Percentiles rank a stretch among this genome's conserved stretches.
Evolutionary conservation across 495 filamentous ascomycete species (phyloP).

Genomic region (Penicillium verhagenii): DNA sequence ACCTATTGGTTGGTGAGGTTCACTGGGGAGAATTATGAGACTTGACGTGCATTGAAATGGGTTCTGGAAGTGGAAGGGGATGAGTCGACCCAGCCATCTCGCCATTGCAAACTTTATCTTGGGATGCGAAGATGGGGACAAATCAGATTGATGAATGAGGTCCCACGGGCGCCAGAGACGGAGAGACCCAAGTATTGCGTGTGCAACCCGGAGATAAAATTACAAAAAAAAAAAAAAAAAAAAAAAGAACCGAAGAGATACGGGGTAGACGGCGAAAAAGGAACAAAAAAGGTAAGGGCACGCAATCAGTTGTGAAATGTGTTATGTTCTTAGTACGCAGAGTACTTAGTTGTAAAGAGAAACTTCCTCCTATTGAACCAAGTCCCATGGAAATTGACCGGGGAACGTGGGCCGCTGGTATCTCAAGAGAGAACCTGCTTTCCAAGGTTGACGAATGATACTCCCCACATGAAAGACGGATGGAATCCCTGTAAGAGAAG

Average conservation of each 20-base stretch:
- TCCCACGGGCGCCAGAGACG: slow-evolving; percentile 16
- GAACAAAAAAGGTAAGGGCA: too few species aligned
- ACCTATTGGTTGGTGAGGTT: slow-evolving; percentile 7
- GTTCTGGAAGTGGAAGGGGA: not conserved
- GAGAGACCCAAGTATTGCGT: slow-evolving; percentile 12
- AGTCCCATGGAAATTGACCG: slow-evolving; percentile 12
- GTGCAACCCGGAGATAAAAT: slow-evolving; percentile 1
- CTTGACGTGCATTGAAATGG: not conserved
- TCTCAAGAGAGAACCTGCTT: slow-evolving; percentile 26
- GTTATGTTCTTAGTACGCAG: too few species aligned
- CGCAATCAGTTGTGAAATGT: too few species aligned
- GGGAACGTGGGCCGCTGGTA: slow-evolving; percentile 18
- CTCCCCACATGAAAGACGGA: slow-evolving; percentile 24
- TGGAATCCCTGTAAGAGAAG: slow-evolving; percentile 23
- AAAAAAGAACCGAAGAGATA: not conserved
- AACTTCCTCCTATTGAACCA: slow-evolving; percentile 10
- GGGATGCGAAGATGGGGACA: slow-evolving; percentile 14
- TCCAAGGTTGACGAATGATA: slow-evolving; percentile 17
- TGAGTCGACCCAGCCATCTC: slow-evolving; percentile 18
- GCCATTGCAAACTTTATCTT: slow-evolving; percentile 25
- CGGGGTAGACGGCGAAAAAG: not conserved
- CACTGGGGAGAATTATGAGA: slow-evolving; percentile 1
- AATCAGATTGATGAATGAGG: slow-evolving; percentile 17
- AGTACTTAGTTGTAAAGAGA: not conserved
- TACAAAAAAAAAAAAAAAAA: not conserved